phyloP scores from a whole-genome alignment of 2,329 filamentous ascomycete species.

The Exophiala calicioides region DNA sequence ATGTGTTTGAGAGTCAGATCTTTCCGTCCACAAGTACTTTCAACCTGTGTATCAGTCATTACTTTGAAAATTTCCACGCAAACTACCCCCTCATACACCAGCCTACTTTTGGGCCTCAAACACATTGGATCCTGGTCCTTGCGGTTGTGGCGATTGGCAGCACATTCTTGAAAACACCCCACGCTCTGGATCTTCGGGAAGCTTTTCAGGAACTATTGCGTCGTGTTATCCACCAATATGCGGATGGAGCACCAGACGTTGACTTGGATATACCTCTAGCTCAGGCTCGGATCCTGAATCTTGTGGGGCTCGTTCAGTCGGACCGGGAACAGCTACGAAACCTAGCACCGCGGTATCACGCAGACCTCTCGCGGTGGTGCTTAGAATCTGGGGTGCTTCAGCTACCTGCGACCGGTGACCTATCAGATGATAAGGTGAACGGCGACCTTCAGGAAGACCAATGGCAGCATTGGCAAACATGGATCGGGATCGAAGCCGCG shows the following conservation, averaged over 20 bases:
- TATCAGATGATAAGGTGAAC: background rate
- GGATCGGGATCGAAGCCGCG: slow-evolving; percentile 41
- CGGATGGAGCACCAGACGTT: slow-evolving; percentile 14
- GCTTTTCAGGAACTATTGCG: slow-evolving; percentile 47
- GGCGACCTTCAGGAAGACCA: background rate
- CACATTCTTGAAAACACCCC: slow-evolving; percentile 35
- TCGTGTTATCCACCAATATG: slow-evolving; percentile 35
- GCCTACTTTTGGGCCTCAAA: slow-evolving; percentile 40
- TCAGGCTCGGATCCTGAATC: slow-evolving; percentile 26
- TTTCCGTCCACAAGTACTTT: slow-evolving; percentile 36
- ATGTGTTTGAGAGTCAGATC: slow-evolving; percentile 35
- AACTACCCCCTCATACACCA: slow-evolving; percentile 45
- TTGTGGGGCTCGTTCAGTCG: slow-evolving; percentile 23
- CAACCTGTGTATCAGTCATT: slow-evolving; percentile 38
- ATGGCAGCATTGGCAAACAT: slow-evolving; percentile 38
- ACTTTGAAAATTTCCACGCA: slow-evolving; percentile 42
- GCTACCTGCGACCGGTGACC: slow-evolving; percentile 7
- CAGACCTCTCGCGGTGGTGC: slow-evolving; percentile 27
- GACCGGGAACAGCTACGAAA: slow-evolving; percentile 22
- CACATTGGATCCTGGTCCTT: slow-evolving; percentile 44
- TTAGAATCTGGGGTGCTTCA: slow-evolving; percentile 27
- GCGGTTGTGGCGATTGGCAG: slow-evolving; percentile 45
- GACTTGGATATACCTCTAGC: slow-evolving; percentile 16
- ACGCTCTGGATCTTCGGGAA: slow-evolving; percentile 34
- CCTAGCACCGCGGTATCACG: slow-evolving; percentile 24